Evolutionary conservation across 2,329 filamentous ascomycete genomes (phyloP).

Genomic region (Domatiomyces catenatus): DNA sequence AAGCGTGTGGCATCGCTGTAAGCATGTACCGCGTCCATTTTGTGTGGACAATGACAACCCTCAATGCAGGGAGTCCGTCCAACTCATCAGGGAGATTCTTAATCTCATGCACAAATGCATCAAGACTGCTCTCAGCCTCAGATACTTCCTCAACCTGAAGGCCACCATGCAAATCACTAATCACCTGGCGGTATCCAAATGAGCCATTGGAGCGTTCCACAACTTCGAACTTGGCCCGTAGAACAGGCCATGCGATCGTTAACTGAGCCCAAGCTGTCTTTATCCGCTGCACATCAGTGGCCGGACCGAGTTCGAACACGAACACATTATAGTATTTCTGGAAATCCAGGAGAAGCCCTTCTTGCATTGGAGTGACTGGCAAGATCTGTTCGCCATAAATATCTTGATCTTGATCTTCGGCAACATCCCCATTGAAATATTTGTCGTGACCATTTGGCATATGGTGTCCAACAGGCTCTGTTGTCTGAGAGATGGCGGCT

Average conservation of each 20-base stretch:
- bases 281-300: slow-evolving; percentile 42
- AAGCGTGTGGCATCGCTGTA: slow-evolving; percentile 66
- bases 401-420: slow-evolving; percentile 21
- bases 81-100: background rate
- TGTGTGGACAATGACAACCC: background rate
- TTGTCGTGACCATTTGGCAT: background rate
- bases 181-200: slow-evolving; percentile 6
- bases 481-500: slow-evolving; percentile 9
- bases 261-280: slow-evolving; percentile 47
- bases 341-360: slow-evolving; percentile 57
- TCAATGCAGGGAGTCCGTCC: background rate
- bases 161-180: slow-evolving; percentile 2
- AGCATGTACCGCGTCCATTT: slow-evolving; percentile 22
- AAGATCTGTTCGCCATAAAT: slow-evolving; percentile 43
- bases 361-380: slow-evolving; percentile 69
- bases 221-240: slow-evolving; percentile 58
- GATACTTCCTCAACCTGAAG: slow-evolving; percentile 22
- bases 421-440: background rate
- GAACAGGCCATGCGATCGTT: slow-evolving; percentile 47
- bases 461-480: background rate
- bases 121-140: background rate
- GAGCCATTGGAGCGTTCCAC: slow-evolving; percentile 38
- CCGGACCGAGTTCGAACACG: slow-evolving; percentile 44
- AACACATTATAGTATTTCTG: slow-evolving; percentile 76
- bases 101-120: background rate